Percentiles rank a stretch among this genome's conserved stretches.
These are phyloP conservation scores for Beauveria caledonica DNA, from an alignment of 2,329 filamentous ascomycete species.

Conservation along the genomic window DNA sequence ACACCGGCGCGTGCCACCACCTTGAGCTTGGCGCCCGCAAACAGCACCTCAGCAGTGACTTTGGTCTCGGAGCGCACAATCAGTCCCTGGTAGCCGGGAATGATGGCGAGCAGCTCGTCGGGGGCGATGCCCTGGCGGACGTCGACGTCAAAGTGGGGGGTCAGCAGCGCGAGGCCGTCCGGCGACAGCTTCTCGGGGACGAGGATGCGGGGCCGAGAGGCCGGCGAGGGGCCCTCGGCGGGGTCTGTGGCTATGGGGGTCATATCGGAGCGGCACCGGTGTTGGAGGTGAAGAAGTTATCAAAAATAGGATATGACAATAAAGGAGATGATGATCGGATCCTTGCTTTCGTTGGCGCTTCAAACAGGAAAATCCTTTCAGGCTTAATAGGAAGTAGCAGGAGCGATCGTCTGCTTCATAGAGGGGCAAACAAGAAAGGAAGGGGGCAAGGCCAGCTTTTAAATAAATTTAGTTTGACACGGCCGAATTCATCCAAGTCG, in stretches of 20 bases:
- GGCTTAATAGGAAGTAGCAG: not conserved
- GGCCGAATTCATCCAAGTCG: slow-evolving; percentile 3
- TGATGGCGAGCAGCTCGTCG: slow-evolving; percentile 56
- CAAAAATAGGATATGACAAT: not conserved
- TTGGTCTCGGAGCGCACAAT: slow-evolving; percentile 78
- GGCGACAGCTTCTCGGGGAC: slow-evolving; percentile 73
- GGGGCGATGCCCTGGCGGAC: slow-evolving; percentile 54
- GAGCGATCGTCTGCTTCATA: not conserved
- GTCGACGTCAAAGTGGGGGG: slow-evolving; percentile 60
- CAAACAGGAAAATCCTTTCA: not conserved
- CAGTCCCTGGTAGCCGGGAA: slow-evolving; percentile 65
- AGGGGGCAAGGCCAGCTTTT: not conserved
- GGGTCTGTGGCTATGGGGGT: slow-evolving; percentile 13
- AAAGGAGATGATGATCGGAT: not conserved
- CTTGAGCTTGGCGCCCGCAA: slow-evolving; percentile 60
- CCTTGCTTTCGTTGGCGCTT: too few species aligned
- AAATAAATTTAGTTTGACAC: not conserved
- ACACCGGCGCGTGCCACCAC: slow-evolving; percentile 76
- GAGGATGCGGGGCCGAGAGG: slow-evolving; percentile 43
- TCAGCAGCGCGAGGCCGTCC: slow-evolving; percentile 66
- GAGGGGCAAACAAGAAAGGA: too few species aligned
- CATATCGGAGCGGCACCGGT: slow-evolving; percentile 17
- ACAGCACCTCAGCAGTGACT: slow-evolving; percentile 60
- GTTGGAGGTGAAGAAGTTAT: not conserved
- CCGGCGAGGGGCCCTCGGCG: slow-evolving; percentile 6